Evolutionary conservation across 2,329 filamentous ascomycete species (phyloP), one percentile per base, ranked within the genome.

Genomic region (Penicillium sp.): DNA sequence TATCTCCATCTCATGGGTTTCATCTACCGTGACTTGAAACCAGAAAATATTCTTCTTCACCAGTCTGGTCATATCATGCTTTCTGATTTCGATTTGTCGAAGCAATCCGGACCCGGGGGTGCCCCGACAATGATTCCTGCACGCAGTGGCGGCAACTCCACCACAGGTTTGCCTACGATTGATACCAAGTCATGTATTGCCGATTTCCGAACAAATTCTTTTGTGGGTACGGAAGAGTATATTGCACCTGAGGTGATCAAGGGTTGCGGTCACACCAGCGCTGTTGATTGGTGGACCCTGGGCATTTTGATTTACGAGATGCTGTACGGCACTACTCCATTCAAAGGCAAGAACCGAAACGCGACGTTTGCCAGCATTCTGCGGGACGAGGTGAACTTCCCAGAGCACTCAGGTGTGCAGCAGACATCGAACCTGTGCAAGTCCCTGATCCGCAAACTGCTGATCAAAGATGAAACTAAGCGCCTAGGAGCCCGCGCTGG

Each of bases 61-160:
- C 94, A 99, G 75, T 97, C 94, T n/a, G 94, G 94, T 16, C 94
- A 99, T 76, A 99, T 99, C 68, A 99, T 99, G 94, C 84, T 99
- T 73, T 97, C 94, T 60, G 94, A 99, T 78, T 99, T 99, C 76
- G 94, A 99, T 76, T 79, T 99, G 60, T 97, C 92, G 10, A 99
- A 99, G 77, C 94, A 99, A 77, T 99, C 94, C 7, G 94, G 95
- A 65, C 88, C 91, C 16, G 94, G 92, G 70, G 94, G 94, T 78
- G 93, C 93, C 71, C 94, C 94, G 48, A 97, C 92, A 25, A 97
- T 99, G 93, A 97, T 99, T 69, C 84, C 97, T 60, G 91, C 90
- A 65, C 92, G 91, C 73, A 92, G 90, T 66, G 48, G 54, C 10
- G 92, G 92, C 52, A 88, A 91, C 39, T 93, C 91, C 53, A 89